Conservation (phyloP, 345 rosid genomes). For the Trapa bicornis region DNA sequence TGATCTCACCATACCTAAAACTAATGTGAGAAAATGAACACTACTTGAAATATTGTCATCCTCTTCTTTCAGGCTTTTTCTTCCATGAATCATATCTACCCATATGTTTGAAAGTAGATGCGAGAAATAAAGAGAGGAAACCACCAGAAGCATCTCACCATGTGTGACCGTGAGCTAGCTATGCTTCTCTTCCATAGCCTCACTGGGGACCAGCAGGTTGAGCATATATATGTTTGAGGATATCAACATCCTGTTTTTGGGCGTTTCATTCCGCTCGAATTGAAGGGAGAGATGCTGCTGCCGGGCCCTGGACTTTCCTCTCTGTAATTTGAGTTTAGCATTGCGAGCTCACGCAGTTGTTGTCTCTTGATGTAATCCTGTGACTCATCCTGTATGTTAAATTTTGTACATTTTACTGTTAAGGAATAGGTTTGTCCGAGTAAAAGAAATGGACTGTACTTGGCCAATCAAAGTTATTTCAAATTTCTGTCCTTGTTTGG, state of each 20-base stretch:
- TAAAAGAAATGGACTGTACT: too few relatives aligned
- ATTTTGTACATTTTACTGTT: too few relatives aligned
- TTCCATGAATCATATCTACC: slow-evolving; percentile 2
- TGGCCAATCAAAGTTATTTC: background rate
- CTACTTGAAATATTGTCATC: background rate
- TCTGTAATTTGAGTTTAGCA: slow-evolving; percentile 82
- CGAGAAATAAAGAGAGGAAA: slow-evolving; percentile 1
- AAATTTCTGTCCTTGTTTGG: background rate
- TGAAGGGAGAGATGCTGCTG: slow-evolving; percentile 89
- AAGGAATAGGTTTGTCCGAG: too few relatives aligned
- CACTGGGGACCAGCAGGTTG: background rate
- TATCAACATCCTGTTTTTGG: slow-evolving; percentile 77
- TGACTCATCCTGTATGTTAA: slow-evolving; percentile 65
- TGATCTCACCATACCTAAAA: slow-evolving; percentile 22
- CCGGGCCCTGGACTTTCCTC: slow-evolving; percentile 98
- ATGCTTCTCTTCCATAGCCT: background rate
- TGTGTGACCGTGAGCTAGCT: background rate
- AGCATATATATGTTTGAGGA: background rate
- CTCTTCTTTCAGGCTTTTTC: background rate
- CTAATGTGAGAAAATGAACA: slow-evolving; percentile 13
- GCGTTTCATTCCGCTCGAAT: slow-evolving; percentile 89
- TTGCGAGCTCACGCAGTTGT: slow-evolving; percentile 86
- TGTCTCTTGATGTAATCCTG: slow-evolving; percentile 93
- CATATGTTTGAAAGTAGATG: background rate
- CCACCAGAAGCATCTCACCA: slow-evolving; percentile 6